Percentiles rank a stretch among this genome's conserved stretches.
phyloP scores from a whole-genome alignment of 768 basidiomycete genomes.

The Omphalotus guepiniiformis region DNA sequence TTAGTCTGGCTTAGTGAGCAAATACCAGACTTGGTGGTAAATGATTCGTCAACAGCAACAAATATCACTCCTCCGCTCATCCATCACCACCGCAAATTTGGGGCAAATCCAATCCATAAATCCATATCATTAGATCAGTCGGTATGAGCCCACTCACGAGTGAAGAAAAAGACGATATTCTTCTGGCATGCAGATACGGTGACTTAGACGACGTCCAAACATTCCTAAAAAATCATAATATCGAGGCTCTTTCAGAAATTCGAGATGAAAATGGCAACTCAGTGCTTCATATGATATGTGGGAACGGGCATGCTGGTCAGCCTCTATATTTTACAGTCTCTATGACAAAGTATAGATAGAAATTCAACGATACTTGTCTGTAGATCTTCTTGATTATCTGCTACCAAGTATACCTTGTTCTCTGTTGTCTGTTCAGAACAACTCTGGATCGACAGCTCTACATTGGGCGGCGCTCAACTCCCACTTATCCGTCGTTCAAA shows the following conservation, averaged over 20 bases:
- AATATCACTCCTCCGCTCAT: too few relatives aligned
- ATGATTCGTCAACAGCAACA: too few relatives aligned
- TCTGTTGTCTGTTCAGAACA: constrained; percentile 61
- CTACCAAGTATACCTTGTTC: constrained; percentile 54
- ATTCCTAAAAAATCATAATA: constrained; percentile 60
- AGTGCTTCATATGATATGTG: constrained; percentile 81
- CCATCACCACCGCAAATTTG: too few relatives aligned
- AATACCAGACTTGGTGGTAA: too few relatives aligned
- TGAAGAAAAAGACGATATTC: constrained; percentile 65
- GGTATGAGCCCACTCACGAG: too few relatives aligned
- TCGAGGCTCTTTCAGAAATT: constrained; percentile 39
- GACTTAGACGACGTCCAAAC: constrained; percentile 74
- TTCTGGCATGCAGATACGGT: constrained; percentile 85
- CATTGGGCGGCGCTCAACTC: constrained; percentile 91
- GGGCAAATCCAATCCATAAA: too few relatives aligned
- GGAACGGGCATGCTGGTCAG: constrained; percentile 86
- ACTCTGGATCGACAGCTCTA: constrained; percentile 73
- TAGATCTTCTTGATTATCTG: constrained; percentile 76
- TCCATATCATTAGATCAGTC: too few relatives aligned
- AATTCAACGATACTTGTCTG: constrained; percentile 40
- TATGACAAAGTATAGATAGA: constrained; percentile 23
- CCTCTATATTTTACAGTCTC: constrained; percentile 7
- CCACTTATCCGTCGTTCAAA: constrained; percentile 60
- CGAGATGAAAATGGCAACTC: constrained; percentile 79
- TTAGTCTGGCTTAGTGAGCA: too few relatives aligned